A percentile compares a stretch with the other conserved stretches of the same genome.
Conservation (phyloP, 1,284 basidiomycete species). For the Ceratobasidium sp. region DNA sequence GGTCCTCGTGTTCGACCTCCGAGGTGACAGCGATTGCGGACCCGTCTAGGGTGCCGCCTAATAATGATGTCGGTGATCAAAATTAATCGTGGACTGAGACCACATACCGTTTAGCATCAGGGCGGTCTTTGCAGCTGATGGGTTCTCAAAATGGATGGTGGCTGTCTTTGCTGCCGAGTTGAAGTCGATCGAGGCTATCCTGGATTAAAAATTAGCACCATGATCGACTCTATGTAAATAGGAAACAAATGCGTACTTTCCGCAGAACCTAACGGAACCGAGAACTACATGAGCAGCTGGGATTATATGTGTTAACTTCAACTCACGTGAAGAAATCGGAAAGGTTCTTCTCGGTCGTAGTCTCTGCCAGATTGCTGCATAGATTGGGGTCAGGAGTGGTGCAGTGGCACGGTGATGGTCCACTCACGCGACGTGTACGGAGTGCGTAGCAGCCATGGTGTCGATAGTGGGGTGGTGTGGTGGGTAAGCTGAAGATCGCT, state of each 20-base stretch:
- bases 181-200: conserved; percentile 67
- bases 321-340: conserved; percentile 79
- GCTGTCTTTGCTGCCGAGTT: conserved; percentile 55
- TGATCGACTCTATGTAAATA: conserved; percentile 7
- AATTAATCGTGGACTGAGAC: not conserved
- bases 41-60: conserved; percentile 68
- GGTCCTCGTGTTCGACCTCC: conserved; percentile 65
- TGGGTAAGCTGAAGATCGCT: conserved; percentile 14
- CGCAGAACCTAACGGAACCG: conserved; percentile 69
- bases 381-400: not conserved
- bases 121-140: conserved; percentile 79
- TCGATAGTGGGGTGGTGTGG: not conserved
- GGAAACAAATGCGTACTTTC: conserved; percentile 59
- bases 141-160: conserved; percentile 74
- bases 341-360: conserved; percentile 67
- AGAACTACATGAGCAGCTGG: conserved; percentile 28
- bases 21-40: conserved; percentile 67
- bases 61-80: not conserved
- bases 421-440: conserved; percentile 35
- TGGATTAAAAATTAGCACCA: conserved; percentile 1
- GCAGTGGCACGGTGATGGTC: no score
- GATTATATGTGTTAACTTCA: conserved; percentile 40
- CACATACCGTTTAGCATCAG: conserved; percentile 65
- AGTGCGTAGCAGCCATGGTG: conserved; percentile 26
- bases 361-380: conserved; percentile 58